Percentiles rank a stretch among this genome's conserved stretches.
Evolutionary conservation across 2,329 filamentous ascomycete genomes (phyloP).

Genomic region (Aspergillus piperis): DNA sequence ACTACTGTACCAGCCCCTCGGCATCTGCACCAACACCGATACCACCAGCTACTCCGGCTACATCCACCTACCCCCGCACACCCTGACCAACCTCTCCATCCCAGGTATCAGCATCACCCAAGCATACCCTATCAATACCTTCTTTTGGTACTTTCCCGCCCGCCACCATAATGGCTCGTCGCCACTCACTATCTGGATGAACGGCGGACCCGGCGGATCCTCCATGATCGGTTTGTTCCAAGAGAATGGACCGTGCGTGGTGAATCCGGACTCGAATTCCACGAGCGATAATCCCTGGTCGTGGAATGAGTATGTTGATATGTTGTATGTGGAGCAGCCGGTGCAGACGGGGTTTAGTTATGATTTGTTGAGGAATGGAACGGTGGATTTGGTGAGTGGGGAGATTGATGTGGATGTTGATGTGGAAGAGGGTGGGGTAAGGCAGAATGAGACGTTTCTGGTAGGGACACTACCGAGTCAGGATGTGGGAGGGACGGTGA

Average conservation of each 20-base stretch:
- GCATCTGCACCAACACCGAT: conserved; percentile 61
- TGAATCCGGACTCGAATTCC: conserved; percentile 55
- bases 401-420: too few species aligned
- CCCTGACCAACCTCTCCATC: conserved; percentile 35
- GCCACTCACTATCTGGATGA: conserved; percentile 63
- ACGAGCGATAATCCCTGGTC: conserved; percentile 59
- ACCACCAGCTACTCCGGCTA: conserved; percentile 59
- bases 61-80: conserved; percentile 54
- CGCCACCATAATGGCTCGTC: conserved; percentile 49
- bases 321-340: conserved; percentile 72
- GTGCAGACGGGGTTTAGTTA: conserved; percentile 62
- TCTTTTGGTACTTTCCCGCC: conserved; percentile 67
- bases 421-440: conserved; percentile 26
- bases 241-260: conserved; percentile 55
- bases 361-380: conserved; percentile 45
- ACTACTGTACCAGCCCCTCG: conserved; percentile 30
- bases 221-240: conserved; percentile 59
- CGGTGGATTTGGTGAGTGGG: conserved; percentile 12
- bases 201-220: conserved; percentile 61
- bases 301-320: conserved; percentile 65
- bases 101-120: conserved; percentile 44
- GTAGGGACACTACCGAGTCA: conserved; percentile 56
- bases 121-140: conserved; percentile 62
- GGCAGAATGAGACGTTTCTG: conserved; percentile 56
- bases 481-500: conserved; percentile 47